Conservation (phyloP, 2,329 filamentous ascomycete genomes). For the Arthroderma uncinatum region DNA sequence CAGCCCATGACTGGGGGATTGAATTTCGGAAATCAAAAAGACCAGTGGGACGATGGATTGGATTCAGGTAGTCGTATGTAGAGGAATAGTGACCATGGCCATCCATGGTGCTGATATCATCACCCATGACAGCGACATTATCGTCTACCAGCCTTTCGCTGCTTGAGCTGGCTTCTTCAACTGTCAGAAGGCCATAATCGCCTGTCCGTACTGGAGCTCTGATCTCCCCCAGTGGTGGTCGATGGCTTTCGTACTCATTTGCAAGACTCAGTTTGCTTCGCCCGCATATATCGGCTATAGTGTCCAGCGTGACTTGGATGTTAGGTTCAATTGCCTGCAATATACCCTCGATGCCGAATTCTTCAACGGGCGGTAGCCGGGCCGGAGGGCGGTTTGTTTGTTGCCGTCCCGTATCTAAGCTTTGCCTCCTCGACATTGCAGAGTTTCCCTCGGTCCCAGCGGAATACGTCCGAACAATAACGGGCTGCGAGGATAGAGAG, state of each 20-base stretch:
- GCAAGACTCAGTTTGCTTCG: constrained; percentile 50
- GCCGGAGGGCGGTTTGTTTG: constrained; percentile 19
- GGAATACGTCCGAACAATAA: constrained; percentile 35
- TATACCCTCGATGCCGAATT: constrained; percentile 47
- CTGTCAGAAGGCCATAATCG: constrained; percentile 26
- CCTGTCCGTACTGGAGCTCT: constrained; percentile 23
- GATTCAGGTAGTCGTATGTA: constrained; percentile 31
- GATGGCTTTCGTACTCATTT: constrained; percentile 52
- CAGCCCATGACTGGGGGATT: constrained; percentile 15
- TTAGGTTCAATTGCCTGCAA: constrained; percentile 48
- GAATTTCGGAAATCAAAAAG: constrained; percentile 16
- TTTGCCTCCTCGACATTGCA: constrained; percentile 25
- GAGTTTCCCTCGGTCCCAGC: constrained; percentile 25
- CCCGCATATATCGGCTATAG: constrained; percentile 53
- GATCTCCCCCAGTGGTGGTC: constrained; percentile 51
- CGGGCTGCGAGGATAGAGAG: constrained; percentile 31
- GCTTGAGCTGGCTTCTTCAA: constrained; percentile 34
- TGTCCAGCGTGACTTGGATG: constrained; percentile 47
- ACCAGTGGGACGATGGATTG: constrained; percentile 20
- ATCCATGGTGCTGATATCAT: constrained; percentile 30
- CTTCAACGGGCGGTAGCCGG: constrained; percentile 38
- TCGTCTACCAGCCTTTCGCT: constrained; percentile 29
- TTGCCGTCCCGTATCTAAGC: constrained; percentile 11
- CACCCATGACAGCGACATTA: constrained; percentile 28
- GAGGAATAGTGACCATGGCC: constrained; percentile 27